phyloP scores from a whole-genome alignment of 768 basidiomycete genomes.

The Tulasnella sp. region DNA sequence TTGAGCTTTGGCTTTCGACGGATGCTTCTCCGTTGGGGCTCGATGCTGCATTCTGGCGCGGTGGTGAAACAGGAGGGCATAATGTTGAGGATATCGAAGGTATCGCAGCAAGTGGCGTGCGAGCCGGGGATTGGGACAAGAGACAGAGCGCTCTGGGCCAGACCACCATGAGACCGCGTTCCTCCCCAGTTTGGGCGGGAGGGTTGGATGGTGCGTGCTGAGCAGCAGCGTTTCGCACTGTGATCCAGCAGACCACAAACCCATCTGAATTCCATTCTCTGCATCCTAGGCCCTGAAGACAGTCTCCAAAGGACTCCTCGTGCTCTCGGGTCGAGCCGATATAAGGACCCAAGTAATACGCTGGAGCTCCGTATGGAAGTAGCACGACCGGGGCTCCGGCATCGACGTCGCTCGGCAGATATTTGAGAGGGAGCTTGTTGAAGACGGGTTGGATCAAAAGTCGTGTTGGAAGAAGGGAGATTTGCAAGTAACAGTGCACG shows the following conservation, averaged over 20 bases:
- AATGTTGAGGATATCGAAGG: conserved; percentile 8
- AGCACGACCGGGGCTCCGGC: conserved; percentile 63
- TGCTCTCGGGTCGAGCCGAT: conserved; percentile 57
- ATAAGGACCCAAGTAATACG: conserved; percentile 65
- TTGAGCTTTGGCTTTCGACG: conserved; percentile 24
- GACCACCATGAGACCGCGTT: conserved; percentile 66
- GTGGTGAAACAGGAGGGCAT: conserved; percentile 22
- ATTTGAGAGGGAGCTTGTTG: conserved; percentile 27
- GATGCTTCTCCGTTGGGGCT: conserved; percentile 35
- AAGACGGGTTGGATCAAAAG: conserved; percentile 21
- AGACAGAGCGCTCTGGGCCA: conserved; percentile 63
- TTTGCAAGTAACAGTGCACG: conserved; percentile 9
- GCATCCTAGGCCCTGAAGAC: conserved; percentile 52
- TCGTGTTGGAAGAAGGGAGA: conserved; percentile 10
- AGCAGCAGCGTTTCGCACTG: conserved; percentile 36
- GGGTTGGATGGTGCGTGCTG: conserved; percentile 31
- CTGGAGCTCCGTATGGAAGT: conserved; percentile 63
- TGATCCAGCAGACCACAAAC: conserved; percentile 23
- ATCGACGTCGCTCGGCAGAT: conserved; percentile 33
- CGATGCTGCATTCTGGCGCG: conserved; percentile 29
- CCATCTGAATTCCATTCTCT: neutral
- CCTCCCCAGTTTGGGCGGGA: conserved; percentile 59
- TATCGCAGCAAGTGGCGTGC: conserved; percentile 15
- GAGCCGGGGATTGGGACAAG: conserved; percentile 34
- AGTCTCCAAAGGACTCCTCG: conserved; percentile 53